Evolutionary conservation across 495 filamentous ascomycete species (phyloP).

Genomic region (Trichoderma erinaceum): DNA sequence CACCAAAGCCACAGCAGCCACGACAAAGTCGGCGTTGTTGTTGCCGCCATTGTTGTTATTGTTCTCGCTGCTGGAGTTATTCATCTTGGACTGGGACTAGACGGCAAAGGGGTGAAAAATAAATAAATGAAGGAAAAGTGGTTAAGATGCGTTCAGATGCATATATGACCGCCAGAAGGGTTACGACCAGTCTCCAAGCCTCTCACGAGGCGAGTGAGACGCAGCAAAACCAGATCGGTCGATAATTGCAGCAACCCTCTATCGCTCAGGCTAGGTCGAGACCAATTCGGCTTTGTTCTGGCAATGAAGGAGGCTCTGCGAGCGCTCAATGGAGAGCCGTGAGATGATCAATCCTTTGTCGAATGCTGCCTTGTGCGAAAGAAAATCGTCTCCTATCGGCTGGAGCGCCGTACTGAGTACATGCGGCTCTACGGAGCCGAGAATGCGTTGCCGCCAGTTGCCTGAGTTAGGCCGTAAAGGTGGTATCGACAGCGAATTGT

Average conservation of each 20-base stretch:
- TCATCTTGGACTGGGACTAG: not conserved
- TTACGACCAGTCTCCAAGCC: no score
- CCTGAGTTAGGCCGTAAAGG: not conserved
- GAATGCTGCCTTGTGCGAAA: no score
- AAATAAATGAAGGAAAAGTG: no score
- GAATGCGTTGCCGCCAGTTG: not conserved
- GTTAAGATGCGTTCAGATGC: no score
- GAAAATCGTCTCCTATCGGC: not conserved
- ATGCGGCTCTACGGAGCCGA: not conserved
- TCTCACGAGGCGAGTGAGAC: no score
- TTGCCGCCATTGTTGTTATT: not conserved
- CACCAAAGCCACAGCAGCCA: constrained; percentile 28
- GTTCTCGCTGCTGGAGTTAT: not conserved
- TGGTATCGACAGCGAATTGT: not conserved
- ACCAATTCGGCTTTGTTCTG: not conserved
- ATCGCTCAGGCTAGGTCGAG: not conserved
- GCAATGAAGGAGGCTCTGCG: not conserved
- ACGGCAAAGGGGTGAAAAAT: no score
- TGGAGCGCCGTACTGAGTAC: not conserved
- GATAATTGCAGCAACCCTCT: no score
- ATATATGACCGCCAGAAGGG: no score
- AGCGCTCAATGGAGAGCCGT: not conserved
- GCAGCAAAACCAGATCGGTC: no score
- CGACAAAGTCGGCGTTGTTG: constrained; percentile 3
- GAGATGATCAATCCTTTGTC: no score